phyloP scores from a whole-genome alignment of 768 basidiomycete species.

The Galerina sulciceps region DNA sequence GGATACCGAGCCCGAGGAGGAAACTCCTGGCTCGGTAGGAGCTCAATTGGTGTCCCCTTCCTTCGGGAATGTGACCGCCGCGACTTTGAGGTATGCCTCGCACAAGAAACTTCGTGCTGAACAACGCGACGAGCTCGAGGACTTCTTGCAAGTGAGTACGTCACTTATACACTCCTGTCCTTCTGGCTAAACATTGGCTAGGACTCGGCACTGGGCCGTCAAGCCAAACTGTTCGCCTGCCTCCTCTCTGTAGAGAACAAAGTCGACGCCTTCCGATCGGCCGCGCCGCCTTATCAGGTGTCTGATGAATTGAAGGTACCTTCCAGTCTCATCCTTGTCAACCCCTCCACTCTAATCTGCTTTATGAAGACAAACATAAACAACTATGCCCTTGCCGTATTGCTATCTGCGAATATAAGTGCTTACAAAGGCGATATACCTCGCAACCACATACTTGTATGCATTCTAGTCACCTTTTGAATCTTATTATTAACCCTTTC shows the following conservation, averaged over 20 bases:
- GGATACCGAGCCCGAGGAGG: neutral
- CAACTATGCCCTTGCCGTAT: constrained; percentile 19
- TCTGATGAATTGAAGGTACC: constrained; percentile 19
- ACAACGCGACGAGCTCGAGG: constrained; percentile 8
- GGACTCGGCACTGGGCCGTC: constrained; percentile 15
- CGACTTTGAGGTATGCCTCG: constrained; percentile 4
- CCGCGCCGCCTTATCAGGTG: constrained; percentile 17
- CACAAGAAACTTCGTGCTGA: constrained; percentile 13
- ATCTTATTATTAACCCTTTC: neutral
- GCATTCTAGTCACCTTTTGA: neutral
- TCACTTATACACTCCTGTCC: neutral
- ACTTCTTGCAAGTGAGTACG: constrained; percentile 13
- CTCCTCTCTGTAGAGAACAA: constrained; percentile 16
- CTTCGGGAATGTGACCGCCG: neutral
- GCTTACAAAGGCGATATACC: constrained; percentile 20
- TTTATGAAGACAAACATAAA: constrained; percentile 18
- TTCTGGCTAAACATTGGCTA: constrained; percentile 11
- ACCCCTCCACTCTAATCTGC: neutral
- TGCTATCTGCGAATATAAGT: constrained; percentile 18
- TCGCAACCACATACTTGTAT: constrained; percentile 18
- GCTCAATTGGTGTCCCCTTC: neutral
- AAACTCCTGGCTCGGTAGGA: neutral
- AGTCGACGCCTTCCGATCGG: constrained; percentile 14
- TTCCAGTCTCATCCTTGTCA: neutral
- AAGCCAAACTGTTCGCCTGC: constrained; percentile 16